Evolutionary conservation across 2,329 filamentous ascomycete genomes (phyloP), one percentile per base, ranked within the genome.

Genomic region (Diplodia intermedia): DNA sequence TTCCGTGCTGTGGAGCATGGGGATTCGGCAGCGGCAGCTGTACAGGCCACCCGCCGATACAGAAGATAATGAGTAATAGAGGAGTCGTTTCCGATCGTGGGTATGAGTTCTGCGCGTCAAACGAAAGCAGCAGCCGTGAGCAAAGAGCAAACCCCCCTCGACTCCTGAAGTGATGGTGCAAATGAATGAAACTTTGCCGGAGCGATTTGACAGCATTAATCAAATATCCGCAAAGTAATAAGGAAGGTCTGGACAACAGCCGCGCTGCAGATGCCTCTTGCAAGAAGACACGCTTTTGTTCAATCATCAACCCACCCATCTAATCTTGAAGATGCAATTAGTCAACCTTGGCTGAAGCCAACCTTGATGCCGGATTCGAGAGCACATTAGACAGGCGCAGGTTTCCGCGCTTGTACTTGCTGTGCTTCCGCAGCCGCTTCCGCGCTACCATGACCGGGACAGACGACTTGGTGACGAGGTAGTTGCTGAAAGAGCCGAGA

Each of bases 391-490:
- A 89, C 71, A 95, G 87, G 69, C 89, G 88, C 69, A 92, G 82
- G 53, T 89, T 87, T 20, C 88, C 86, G 69, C 88, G 87, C 79
- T 90, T 91, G 78, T 91, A 91, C 77, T 94, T 94, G 77, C 88
- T 90, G 81, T 96, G 91, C 79, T 97, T 97, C 60, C 91, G 86
- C 53, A 97, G 84, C 68, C 92, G 90, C 83, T 97, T 97, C 69
- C 95, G 86, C 8, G 95, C 95, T 43, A 98, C 95, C 95, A 99
- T 99, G 69, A 99, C 95, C 0, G 95, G 95, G 18, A 97, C 93
- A 2, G 92, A 97, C 71, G 93, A 97, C 82, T 98, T 98, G 47
- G 93, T 97, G 38, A 99, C 94, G 8, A 99, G 85, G 76, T 99
- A 99, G 77, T 98, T 98, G 69, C 92, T 97, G 80, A 99, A 98